Conservation (phyloP, 163 green algal genomes). For the Scenedesmus sp. region DNA sequence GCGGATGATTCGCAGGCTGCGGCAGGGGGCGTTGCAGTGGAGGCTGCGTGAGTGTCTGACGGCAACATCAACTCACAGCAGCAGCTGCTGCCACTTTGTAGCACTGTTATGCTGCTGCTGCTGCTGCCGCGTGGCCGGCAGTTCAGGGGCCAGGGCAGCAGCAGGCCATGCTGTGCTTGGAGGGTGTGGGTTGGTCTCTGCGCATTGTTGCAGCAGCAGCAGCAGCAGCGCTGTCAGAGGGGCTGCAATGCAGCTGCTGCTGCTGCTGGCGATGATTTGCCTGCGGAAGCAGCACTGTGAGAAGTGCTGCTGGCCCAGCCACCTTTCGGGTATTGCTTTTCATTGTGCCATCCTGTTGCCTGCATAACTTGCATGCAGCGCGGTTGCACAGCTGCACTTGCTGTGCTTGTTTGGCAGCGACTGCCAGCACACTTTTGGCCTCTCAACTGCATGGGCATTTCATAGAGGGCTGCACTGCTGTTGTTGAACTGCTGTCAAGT, state of each 20-base stretch:
- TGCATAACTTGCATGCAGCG: neutral
- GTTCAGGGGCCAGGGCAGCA: neutral
- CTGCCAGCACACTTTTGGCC: neutral
- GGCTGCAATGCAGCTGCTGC: no score
- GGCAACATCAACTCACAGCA: no score
- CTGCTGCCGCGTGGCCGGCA: neutral
- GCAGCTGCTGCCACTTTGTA: neutral
- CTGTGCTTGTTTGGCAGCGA: neutral
- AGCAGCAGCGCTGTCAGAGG: no score
- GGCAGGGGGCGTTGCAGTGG: neutral
- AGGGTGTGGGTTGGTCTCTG: neutral
- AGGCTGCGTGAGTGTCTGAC: neutral
- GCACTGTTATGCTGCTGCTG: neutral
- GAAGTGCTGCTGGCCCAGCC: neutral
- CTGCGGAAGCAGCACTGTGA: neutral
- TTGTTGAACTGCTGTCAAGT: conserved; percentile 3
- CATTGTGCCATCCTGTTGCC: neutral
- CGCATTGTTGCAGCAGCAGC: no score
- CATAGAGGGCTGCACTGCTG: no score
- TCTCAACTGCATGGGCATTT: neutral
- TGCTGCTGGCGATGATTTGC: no score
- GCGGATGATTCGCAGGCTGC: neutral
- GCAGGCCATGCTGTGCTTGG: neutral
- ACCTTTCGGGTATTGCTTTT: neutral
- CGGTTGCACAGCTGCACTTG: neutral